Evolutionary conservation across 78 protist genomes (phyloP), one percentile per base, ranked within the genome.

Genomic region (Chrysochromulina parva): DNA sequence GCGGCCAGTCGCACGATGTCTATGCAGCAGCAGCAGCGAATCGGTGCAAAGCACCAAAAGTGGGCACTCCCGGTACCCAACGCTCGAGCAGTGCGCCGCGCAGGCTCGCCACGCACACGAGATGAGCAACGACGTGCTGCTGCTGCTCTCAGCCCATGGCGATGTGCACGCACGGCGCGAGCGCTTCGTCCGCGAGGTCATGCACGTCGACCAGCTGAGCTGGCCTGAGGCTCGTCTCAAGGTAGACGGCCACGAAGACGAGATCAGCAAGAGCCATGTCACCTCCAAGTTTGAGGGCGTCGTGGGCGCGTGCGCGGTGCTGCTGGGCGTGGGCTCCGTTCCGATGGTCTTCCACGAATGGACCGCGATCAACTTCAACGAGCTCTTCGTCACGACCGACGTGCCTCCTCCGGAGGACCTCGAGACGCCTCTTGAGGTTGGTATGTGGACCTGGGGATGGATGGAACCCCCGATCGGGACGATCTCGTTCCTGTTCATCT

Each of bases 391-490:
- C 11, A 17, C 76, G 6, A 14, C 76, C 3, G 76, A 67, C 76
- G 28, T 67, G 52, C 76, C 76, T 14, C 28, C 14, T 6, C 14
- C 5, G 11, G 14, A 26, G 22, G 76, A 67, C 5, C 76, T 67
- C 28, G 76, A 67, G 52, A 67, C 76, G 28, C n/a, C n/a, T n/a
- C 16, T 69, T 7, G 50, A 69, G 78, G 78, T 69, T 13, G 78
- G 78, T 50, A 28, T 28, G 47, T 69, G 78, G 78, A 69, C 78
- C 11, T 69, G 78, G 78, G 10, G 10, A 13, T 69, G 78, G 78
- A 69, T 69, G 78, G 78, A 69, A 50, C 78, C 78, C 24, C 78
- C 78, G 24, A 3, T 69, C 28, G 78, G 78, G 50, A 69, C 78
- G 13, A 2, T 69, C 50, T 69, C 78, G 47, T 69, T 69, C 78